These are phyloP conservation scores for Gastrolobium villosum DNA, from an alignment of 306 rosid genomes.

Conservation along the genomic window DNA sequence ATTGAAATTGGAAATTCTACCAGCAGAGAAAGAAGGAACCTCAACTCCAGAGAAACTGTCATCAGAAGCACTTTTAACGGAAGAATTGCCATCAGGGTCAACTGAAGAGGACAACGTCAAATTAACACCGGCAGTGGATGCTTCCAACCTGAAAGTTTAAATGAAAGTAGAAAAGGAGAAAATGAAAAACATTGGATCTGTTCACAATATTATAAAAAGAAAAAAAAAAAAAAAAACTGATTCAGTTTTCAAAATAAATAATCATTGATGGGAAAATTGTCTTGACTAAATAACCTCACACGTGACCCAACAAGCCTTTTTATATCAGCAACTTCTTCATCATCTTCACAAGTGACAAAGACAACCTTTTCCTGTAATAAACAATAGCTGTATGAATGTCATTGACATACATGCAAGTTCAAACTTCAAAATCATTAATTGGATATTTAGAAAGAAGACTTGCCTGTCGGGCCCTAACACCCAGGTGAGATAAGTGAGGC, in stretches of 20 bases:
- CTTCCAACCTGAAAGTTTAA: constrained; percentile 79
- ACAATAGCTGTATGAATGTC: constrained; percentile 40
- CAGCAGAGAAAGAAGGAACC: constrained; percentile 61
- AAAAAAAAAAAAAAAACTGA: constrained; percentile 30
- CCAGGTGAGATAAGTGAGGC: constrained; percentile 99
- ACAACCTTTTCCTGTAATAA: constrained; percentile 89
- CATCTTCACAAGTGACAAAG: constrained; percentile 94
- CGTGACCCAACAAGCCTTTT: constrained; percentile 64
- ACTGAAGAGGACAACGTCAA: constrained; percentile 60
- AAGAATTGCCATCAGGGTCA: constrained; percentile 48
- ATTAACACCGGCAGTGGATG: constrained; percentile 74
- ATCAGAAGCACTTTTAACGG: constrained; percentile 56
- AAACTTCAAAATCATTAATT: constrained; percentile 30
- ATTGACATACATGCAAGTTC: constrained; percentile 30
- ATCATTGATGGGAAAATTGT: constrained; percentile 31
- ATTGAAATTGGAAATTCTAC: constrained; percentile 57
- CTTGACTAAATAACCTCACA: constrained; percentile 68
- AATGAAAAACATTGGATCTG: constrained; percentile 39
- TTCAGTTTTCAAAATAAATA: constrained; percentile 33
- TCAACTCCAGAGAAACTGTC: constrained; percentile 48
- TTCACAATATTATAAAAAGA: constrained; percentile 36
- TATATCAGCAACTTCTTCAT: constrained; percentile 70
- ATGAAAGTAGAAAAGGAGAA: constrained; percentile 31
- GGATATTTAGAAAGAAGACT: constrained; percentile 50
- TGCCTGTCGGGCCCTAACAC: constrained; percentile 98